Evolutionary conservation across 2,329 filamentous ascomycete genomes (phyloP).

Genomic region (Dactylonectria macrodidyma): DNA sequence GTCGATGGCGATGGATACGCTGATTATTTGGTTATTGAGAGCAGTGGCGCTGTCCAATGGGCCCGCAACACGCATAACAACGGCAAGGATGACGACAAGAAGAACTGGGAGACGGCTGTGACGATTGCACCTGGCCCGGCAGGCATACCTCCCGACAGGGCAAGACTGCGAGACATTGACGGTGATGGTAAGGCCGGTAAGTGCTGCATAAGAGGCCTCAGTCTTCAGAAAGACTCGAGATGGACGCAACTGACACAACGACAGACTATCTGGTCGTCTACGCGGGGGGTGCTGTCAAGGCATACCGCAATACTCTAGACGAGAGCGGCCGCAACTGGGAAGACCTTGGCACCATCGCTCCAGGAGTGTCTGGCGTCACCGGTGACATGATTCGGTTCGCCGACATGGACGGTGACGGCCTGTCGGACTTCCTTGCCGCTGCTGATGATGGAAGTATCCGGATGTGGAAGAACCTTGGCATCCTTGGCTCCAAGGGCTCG

Average conservation of each 20-base stretch:
- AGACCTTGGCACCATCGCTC: slow-evolving; percentile 23
- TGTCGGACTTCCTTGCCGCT: slow-evolving; percentile 37
- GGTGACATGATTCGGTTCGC: slow-evolving; percentile 35
- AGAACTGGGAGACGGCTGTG: slow-evolving; percentile 15
- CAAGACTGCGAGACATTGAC: slow-evolving; percentile 11
- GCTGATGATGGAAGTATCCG: slow-evolving; percentile 31
- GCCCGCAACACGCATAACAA: slow-evolving; percentile 26
- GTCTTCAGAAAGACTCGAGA: too few species aligned
- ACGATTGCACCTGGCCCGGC: slow-evolving; percentile 19
- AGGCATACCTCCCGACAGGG: slow-evolving; percentile 10
- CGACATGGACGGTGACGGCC: slow-evolving; percentile 37
- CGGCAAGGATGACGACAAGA: slow-evolving; percentile 22
- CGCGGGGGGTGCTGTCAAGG: too few species aligned
- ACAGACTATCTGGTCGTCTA: too few species aligned
- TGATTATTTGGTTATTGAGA: slow-evolving; percentile 16
- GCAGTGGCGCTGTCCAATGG: slow-evolving; percentile 16
- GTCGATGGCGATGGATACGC: slow-evolving; percentile 24
- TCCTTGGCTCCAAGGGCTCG: not conserved
- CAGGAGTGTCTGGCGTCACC: slow-evolving; percentile 21
- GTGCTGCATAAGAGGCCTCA: not conserved
- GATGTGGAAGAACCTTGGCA: slow-evolving; percentile 41
- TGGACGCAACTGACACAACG: too few species aligned
- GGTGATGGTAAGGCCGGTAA: slow-evolving; percentile 19
- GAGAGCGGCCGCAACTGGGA: slow-evolving; percentile 30
- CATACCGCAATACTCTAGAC: slow-evolving; percentile 21